phyloP scores from a whole-genome alignment of 208 protist species.

The Trypanosoma cruzi region DNA sequence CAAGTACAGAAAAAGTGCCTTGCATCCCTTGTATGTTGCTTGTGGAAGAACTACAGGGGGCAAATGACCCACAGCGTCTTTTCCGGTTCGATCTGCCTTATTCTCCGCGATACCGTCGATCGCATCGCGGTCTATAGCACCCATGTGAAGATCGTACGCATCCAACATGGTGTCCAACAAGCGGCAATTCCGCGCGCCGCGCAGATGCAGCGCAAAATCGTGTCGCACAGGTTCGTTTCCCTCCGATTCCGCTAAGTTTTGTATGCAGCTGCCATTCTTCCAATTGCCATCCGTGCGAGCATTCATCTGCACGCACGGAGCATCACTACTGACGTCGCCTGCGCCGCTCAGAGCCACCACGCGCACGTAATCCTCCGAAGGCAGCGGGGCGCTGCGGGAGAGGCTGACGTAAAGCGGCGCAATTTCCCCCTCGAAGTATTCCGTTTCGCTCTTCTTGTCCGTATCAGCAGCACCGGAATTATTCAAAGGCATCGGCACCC shows the following conservation, averaged over 20 bases:
- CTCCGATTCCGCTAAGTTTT: not conserved
- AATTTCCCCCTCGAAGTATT: not conserved
- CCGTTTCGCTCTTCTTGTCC: not conserved
- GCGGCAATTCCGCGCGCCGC: conserved; percentile 75
- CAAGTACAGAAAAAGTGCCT: conserved; percentile 73
- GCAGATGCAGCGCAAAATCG: conserved; percentile 79
- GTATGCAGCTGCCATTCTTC: not conserved
- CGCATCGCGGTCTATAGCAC: not conserved
- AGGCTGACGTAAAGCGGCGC: conserved; percentile 37
- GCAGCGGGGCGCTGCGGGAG: conserved; percentile 30
- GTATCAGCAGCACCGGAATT: not conserved
- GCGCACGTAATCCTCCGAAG: conserved; percentile 64
- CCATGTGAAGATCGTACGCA: conserved; percentile 46
- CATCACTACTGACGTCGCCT: not conserved
- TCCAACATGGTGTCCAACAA: conserved; percentile 79
- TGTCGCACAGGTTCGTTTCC: conserved; percentile 13
- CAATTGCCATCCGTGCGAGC: not conserved
- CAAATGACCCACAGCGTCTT: conserved; percentile 37
- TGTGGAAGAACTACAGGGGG: conserved; percentile 75
- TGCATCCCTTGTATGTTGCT: conserved; percentile 63
- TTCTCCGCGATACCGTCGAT: not conserved
- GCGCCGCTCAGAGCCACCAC: conserved; percentile 43
- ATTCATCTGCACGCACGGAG: not conserved
- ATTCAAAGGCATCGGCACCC: not conserved
- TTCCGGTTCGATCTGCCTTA: not conserved